These are phyloP conservation scores for Orbilia quercus DNA, from an alignment of 2,329 filamentous ascomycete genomes.

Conservation along the genomic window DNA sequence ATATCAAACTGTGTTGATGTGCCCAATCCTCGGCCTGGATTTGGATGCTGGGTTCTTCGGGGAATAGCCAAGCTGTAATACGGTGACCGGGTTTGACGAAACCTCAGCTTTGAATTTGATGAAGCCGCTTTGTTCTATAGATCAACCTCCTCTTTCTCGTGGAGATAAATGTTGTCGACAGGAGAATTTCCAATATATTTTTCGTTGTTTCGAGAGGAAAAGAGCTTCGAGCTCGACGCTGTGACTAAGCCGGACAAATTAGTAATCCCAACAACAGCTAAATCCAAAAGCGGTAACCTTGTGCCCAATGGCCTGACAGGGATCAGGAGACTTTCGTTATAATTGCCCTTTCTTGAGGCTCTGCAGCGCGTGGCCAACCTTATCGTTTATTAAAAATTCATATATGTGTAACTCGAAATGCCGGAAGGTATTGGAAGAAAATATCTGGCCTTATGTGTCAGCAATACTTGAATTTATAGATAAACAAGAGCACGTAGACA, in stretches of 20 bases:
- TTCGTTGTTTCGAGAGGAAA: background rate
- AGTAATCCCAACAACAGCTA: slow-evolving; percentile 32
- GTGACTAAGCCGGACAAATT: slow-evolving; percentile 52
- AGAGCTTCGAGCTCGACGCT: slow-evolving; percentile 2
- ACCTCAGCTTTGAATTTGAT: slow-evolving; percentile 2
- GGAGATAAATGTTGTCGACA: slow-evolving; percentile 20
- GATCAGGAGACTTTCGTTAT: slow-evolving; percentile 11
- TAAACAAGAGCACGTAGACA: no score
- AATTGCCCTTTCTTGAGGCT: slow-evolving; percentile 15
- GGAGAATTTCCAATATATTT: slow-evolving; percentile 35
- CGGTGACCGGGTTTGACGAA: background rate
- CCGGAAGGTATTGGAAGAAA: no score
- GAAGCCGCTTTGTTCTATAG: background rate
- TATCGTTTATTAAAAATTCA: no score
- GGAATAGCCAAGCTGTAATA: slow-evolving; percentile 9
- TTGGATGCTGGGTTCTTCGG: slow-evolving; percentile 15
- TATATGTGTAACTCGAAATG: no score
- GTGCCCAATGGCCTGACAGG: slow-evolving; percentile 55
- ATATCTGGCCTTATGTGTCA: no score
- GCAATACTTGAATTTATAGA: no score
- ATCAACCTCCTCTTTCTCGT: background rate
- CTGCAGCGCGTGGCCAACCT: background rate
- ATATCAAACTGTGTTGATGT: slow-evolving; percentile 11
- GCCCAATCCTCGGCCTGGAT: slow-evolving; percentile 30
- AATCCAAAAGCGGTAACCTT: slow-evolving; percentile 39